Evolutionary conservation across 768 basidiomycete genomes (phyloP).

Genomic region (Lactarius hengduanensis): DNA sequence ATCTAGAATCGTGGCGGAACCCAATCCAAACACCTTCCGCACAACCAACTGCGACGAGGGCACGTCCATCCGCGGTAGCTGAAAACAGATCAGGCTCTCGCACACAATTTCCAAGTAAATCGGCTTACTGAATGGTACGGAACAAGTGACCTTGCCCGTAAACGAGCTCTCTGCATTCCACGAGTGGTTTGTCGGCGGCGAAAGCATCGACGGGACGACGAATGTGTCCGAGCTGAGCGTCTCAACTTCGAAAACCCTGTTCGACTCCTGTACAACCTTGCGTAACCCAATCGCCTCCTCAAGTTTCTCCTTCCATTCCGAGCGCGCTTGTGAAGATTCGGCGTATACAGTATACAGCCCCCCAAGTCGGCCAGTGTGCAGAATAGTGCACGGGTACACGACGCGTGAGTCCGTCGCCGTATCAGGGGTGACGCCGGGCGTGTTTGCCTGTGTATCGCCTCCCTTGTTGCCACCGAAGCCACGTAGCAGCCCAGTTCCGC

Average conservation of each 20-base stretch:
- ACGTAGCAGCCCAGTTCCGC: constrained; percentile 69
- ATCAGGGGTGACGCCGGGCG: constrained; percentile 39
- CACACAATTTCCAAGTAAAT: constrained; percentile 18
- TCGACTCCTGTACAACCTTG: constrained; percentile 85
- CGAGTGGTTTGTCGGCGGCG: constrained; percentile 42
- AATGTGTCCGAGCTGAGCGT: constrained; percentile 89
- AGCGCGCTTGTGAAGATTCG: constrained; percentile 68
- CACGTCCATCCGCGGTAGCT: constrained; percentile 84
- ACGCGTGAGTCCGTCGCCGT: constrained; percentile 61
- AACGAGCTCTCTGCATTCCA: constrained; percentile 71
- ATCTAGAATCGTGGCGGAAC: constrained; percentile 82
- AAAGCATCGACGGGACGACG: constrained; percentile 64
- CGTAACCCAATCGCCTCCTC: constrained; percentile 85
- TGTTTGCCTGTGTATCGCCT: constrained; percentile 31
- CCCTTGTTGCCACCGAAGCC: constrained; percentile 45
- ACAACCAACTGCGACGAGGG: constrained; percentile 90
- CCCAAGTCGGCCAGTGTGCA: constrained; percentile 85
- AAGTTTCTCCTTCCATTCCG: constrained; percentile 88
- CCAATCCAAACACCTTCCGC: constrained; percentile 97
- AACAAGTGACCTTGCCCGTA: constrained; percentile 88
- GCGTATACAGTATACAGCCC: constrained; percentile 87
- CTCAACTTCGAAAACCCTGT: constrained; percentile 92
- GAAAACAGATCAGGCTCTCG: not conserved
- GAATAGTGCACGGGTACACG: constrained; percentile 85
- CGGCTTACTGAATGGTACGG: constrained; percentile 82